A percentile compares a stretch with the other conserved stretches of the same genome.
These are phyloP conservation scores for Phytophthora sansomeana DNA, from an alignment of 352 stramenopile genomes.

Conservation along the genomic window DNA sequence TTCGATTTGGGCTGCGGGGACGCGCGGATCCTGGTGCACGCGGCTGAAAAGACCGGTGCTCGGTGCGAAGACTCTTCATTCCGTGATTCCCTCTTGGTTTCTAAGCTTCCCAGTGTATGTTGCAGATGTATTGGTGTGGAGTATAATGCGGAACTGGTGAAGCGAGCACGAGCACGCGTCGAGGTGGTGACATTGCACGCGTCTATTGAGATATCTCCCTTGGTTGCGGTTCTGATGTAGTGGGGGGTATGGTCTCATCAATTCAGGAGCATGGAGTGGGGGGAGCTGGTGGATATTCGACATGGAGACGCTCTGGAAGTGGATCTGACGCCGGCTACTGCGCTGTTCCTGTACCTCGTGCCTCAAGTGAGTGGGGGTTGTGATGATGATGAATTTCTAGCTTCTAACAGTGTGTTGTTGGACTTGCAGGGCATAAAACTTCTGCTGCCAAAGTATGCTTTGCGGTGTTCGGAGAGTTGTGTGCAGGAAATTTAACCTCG, in stretches of 20 bases:
- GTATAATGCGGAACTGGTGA: constrained; percentile 70
- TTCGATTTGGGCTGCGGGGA: constrained; percentile 86
- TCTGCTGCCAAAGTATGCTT: constrained; percentile 71
- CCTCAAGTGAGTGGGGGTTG: constrained; percentile 51
- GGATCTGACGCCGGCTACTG: constrained; percentile 68
- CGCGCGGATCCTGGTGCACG: constrained; percentile 73
- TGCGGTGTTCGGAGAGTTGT: background rate
- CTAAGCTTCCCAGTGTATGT: background rate
- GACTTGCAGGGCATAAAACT: constrained; percentile 65
- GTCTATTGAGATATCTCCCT: no score
- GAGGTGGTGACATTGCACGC: constrained; percentile 35
- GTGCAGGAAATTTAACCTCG: background rate
- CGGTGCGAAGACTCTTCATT: constrained; percentile 35
- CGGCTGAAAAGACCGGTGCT: constrained; percentile 51
- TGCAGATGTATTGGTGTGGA: constrained; percentile 78
- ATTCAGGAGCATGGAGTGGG: constrained; percentile 51
- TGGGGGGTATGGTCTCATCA: constrained; percentile 8
- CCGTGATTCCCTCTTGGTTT: background rate
- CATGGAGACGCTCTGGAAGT: constrained; percentile 68
- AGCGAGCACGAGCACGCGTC: constrained; percentile 53
- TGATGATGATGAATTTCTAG: constrained; percentile 17
- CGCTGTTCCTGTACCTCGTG: constrained; percentile 86
- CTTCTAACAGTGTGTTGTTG: constrained; percentile 8
- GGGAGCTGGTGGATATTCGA: constrained; percentile 60
- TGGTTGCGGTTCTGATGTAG: constrained; percentile 1